Conservation (phyloP, 2,329 filamentous ascomycete genomes). For the Phyllosticta ampelicida region DNA sequence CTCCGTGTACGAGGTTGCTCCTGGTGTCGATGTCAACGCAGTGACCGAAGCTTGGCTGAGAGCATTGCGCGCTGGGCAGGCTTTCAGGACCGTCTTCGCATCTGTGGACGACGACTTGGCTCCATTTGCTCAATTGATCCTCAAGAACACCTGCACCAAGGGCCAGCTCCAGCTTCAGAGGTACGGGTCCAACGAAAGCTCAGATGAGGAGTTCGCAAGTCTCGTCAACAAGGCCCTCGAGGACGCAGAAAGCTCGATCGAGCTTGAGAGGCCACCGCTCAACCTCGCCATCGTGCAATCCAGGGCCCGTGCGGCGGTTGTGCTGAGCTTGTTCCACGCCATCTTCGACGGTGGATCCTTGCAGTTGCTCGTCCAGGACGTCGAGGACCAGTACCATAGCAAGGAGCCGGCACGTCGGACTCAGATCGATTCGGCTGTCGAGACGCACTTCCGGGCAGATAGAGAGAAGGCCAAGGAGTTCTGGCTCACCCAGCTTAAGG, state of each 20-base stretch:
- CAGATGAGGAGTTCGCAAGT: neutral
- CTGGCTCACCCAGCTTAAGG: slow-evolving; percentile 49
- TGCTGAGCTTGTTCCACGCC: slow-evolving; percentile 57
- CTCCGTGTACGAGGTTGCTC: slow-evolving; percentile 5
- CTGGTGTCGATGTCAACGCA: neutral
- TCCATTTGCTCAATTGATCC: slow-evolving; percentile 9
- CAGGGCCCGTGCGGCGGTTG: slow-evolving; percentile 19
- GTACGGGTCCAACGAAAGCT: neutral
- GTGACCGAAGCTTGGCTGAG: slow-evolving; percentile 6
- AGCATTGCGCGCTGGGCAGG: neutral
- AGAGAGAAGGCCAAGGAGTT: slow-evolving; percentile 44
- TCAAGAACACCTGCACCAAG: neutral
- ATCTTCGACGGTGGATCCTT: slow-evolving; percentile 74
- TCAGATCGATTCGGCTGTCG: slow-evolving; percentile 51
- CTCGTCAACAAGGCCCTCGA: slow-evolving; percentile 1
- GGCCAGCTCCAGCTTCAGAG: neutral
- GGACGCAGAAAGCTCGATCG: slow-evolving; percentile 5
- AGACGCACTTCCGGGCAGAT: slow-evolving; percentile 39
- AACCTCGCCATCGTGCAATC: slow-evolving; percentile 13
- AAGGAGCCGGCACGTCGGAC: slow-evolving; percentile 36
- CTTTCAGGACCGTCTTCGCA: slow-evolving; percentile 4
- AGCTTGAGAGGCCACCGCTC: slow-evolving; percentile 1
- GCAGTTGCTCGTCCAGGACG: slow-evolving; percentile 52
- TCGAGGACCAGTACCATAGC: slow-evolving; percentile 46
- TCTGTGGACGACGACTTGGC: slow-evolving; percentile 9